Base-by-base conservation (phyloP, 306 rosid species). In the Vicia sativa region DNA sequence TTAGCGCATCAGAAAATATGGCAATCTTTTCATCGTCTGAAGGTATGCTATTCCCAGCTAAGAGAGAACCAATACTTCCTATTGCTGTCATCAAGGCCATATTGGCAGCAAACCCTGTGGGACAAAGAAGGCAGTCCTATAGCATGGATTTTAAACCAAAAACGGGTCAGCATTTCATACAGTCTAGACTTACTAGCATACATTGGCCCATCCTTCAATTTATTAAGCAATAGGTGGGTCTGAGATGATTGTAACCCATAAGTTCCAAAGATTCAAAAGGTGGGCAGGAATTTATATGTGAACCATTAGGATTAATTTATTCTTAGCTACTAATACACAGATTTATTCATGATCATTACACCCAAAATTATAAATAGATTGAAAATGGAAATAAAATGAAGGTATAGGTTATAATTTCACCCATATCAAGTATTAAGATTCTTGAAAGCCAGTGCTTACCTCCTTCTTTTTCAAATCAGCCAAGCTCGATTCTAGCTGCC, bases 111-210 rank as follows among this genome's bases (percentile, higher is more conserved):
- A 90, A 93, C 63, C 98, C 98, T 68, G 98, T 87, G 68, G 98
- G 97, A 84, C 97, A 90, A 81, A 93, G 98, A 77, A 93, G 97
- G 81, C 98, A 93, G 83, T 93, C 98, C 98, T 93, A 85, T 86
- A 57, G 82, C 76, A 88, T 73, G 72, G 80, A 77, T 72, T 76
- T 75, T 60, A 87, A 83, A 76, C 70, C 71, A 72, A 60, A 67
- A 74, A 15, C 46, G 48, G 44, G 85, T 87, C 73, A 87, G 90
- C 62, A 75, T 79, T 80, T 62, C 60, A 46, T 71, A 71, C 21
- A 60, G 67, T 62, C 54, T 43, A 67, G 45, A 49, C 55, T 61
- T 37, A 53, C 69, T 38, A 44, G 62, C 70, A 67, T 15, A 72
- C 12, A 62, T 48, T 65, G 67, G 34, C 42, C 76, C 73, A 39